These are phyloP conservation scores for Westerdykella aurantiaca DNA, from an alignment of 2,329 filamentous ascomycete species.

Conservation along the genomic window DNA sequence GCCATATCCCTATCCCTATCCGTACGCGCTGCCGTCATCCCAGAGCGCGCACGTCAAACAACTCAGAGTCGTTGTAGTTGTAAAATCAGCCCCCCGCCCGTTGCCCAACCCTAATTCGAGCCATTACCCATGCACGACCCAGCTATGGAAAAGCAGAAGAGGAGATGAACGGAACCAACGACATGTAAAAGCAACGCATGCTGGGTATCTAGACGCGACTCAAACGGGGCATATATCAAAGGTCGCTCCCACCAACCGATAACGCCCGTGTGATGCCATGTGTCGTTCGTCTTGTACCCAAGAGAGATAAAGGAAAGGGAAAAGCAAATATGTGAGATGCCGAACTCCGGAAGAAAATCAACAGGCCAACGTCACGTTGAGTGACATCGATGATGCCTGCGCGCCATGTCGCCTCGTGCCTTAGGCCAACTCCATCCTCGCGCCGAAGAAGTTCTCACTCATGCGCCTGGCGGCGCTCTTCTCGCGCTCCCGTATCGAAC, in stretches of 20 bases:
- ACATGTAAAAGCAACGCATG: neutral
- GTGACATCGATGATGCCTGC: too few species aligned
- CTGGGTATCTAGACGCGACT: conserved; percentile 14
- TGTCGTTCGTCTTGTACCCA: too few species aligned
- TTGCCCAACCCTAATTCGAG: too few species aligned
- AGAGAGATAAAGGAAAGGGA: neutral
- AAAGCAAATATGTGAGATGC: neutral
- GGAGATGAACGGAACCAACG: too few species aligned
- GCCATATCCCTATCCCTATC: too few species aligned
- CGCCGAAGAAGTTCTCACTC: conserved; percentile 50
- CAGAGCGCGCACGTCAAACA: too few species aligned
- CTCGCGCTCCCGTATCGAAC: conserved; percentile 35
- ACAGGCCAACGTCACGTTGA: neutral
- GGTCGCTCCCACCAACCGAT: conserved; percentile 21
- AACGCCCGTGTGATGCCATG: neutral
- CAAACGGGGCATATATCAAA: conserved; percentile 11
- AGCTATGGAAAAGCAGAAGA: too few species aligned
- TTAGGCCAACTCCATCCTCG: conserved; percentile 43
- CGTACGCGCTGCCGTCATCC: too few species aligned
- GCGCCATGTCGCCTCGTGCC: too few species aligned
- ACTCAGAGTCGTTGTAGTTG: too few species aligned
- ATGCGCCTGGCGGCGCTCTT: conserved; percentile 46
- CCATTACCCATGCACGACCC: too few species aligned
- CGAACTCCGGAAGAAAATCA: neutral
- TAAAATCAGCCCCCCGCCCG: too few species aligned